Evolutionary conservation across 164 flowering plant genomes (phyloP), one percentile per base, ranked within the genome.

Genomic region (Vitis rupestris): DNA sequence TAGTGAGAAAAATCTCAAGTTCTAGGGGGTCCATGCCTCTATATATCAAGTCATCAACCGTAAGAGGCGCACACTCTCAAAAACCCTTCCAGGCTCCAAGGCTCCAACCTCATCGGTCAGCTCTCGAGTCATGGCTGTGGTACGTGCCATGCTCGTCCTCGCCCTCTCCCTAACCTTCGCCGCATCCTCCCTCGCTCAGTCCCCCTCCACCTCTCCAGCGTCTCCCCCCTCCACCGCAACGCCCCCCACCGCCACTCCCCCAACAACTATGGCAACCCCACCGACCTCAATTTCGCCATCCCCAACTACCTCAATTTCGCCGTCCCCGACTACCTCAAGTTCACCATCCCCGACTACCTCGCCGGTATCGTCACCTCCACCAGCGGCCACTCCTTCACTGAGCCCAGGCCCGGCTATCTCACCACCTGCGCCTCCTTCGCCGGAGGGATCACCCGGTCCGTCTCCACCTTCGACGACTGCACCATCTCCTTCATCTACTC

Each of bases 121-220:
- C 13, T 15, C 3, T 55, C 7, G 49, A 56, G 70, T 11, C 79
- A 84, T 84, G 84, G 84, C 88, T 61, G 61, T 66, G 76, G 8
- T 72, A 47, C 71, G 71, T 63, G 74, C 76, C 82, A 79, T 74
- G 78, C 79, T 82, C 60, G 50, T 70, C 55, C 62, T 75, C 2
- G 27, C 63, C 52, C 0, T 76, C 2, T 66, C 69, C 0, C 68
- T 82, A 0, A 77, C 82, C 23, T 63, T 81, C 44, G 30, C 68
- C 2, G 59, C 76, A 13, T 61, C 76, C 2, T 64, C 79, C 66
- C 63, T 70, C 23, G 85, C 82, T 50, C 80, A 80, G 69, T 23
- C 50, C 17, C 13, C 74, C 7, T 13, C 65, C 12, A 16, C 59
- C 8, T 16, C 59, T 0, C 61, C 47, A 5, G 13, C 63, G 4